Percentiles rank a stretch among this genome's conserved stretches.
Conservation (phyloP, 1,284 basidiomycete species). For the Hemileia vastatrix region DNA sequence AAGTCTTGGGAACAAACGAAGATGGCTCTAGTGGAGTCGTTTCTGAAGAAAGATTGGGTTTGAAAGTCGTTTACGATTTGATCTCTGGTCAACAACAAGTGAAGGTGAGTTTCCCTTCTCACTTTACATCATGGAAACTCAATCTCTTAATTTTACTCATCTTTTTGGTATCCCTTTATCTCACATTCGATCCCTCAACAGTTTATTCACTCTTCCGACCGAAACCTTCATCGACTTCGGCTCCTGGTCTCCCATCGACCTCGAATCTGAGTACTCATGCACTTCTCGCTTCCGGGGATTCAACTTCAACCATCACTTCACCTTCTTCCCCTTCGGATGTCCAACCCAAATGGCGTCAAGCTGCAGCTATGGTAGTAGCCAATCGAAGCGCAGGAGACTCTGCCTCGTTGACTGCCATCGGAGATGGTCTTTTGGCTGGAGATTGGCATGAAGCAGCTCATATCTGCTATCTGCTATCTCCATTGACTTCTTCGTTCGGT, state of each 20-base stretch:
- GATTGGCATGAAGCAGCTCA: constrained; percentile 39
- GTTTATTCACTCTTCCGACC: constrained; percentile 36
- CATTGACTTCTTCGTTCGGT: constrained; percentile 31
- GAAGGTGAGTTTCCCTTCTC: not conserved
- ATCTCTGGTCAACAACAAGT: not conserved
- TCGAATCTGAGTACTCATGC: not conserved
- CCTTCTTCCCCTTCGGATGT: not conserved
- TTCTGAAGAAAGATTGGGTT: constrained; percentile 31
- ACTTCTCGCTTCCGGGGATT: not conserved
- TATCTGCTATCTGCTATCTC: constrained; percentile 38
- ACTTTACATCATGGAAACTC: no score
- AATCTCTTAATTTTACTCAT: no score
- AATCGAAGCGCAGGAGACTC: constrained; percentile 33
- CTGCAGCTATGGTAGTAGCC: constrained; percentile 36
- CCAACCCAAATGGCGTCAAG: constrained; percentile 32
- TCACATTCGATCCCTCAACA: no score
- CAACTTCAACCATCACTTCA: not conserved
- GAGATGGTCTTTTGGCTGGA: constrained; percentile 34
- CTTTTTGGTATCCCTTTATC: no score
- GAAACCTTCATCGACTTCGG: constrained; percentile 20
- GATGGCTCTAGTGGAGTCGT: not conserved
- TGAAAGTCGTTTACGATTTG: constrained; percentile 36
- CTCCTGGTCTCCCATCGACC: not conserved
- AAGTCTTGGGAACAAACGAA: constrained; percentile 24
- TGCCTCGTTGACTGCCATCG: constrained; percentile 35